These are phyloP conservation scores for Ambrosia artemisiifolia DNA, from an alignment of 129 eudicot species.

Conservation along the genomic window DNA sequence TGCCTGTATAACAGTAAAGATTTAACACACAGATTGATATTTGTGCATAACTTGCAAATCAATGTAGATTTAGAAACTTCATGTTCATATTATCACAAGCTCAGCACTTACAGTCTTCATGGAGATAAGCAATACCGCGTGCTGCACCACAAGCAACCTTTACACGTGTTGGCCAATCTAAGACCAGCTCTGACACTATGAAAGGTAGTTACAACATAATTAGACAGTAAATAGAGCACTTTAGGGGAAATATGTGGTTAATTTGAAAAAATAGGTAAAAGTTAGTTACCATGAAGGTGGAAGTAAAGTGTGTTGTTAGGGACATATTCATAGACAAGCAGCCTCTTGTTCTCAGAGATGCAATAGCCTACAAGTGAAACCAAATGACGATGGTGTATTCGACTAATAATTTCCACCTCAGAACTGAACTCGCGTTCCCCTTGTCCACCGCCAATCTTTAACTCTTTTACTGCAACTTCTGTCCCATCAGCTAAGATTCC, in stretches of 20 bases:
- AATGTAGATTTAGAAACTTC: slow-evolving; percentile 2
- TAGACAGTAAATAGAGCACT: neutral
- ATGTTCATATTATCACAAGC: neutral
- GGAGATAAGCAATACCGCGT: slow-evolving; percentile 87
- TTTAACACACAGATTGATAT: neutral
- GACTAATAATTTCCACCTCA: slow-evolving; percentile 84
- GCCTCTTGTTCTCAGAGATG: slow-evolving; percentile 53
- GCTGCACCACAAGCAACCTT: slow-evolving; percentile 90
- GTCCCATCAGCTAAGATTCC: slow-evolving; percentile 68
- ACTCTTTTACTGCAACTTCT: slow-evolving; percentile 88
- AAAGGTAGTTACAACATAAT: slow-evolving; percentile 8
- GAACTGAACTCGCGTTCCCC: slow-evolving; percentile 93
- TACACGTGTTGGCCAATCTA: slow-evolving; percentile 74
- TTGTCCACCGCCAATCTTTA: slow-evolving; percentile 84
- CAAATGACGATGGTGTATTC: slow-evolving; percentile 90
- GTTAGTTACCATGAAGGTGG: slow-evolving; percentile 83
- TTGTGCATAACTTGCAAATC: slow-evolving; percentile 2
- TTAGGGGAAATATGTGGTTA: neutral
- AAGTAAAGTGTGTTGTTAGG: slow-evolving; percentile 79
- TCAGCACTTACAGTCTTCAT: slow-evolving; percentile 78
- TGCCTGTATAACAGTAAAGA: slow-evolving; percentile 46
- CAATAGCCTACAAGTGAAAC: slow-evolving; percentile 91
- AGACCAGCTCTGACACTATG: slow-evolving; percentile 63
- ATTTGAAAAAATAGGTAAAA: neutral
- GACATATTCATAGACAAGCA: slow-evolving; percentile 85